Evolutionary conservation across 106 monocot species (phyloP).

Genomic region (Hemerocallis citrina): DNA sequence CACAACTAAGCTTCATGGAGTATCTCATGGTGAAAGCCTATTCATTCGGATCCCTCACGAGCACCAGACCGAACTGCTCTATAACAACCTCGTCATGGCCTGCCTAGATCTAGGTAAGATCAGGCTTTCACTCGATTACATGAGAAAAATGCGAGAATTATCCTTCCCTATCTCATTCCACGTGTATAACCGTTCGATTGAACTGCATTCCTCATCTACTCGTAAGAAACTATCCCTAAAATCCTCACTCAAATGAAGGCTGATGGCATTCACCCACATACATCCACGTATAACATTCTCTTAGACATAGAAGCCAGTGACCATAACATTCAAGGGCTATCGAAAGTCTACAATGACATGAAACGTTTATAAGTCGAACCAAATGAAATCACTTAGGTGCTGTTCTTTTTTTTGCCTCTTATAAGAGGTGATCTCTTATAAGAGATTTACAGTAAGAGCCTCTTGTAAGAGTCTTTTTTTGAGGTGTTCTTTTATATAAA

Average conservation of each 20-base stretch:
- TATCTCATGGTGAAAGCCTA: conserved; percentile 54
- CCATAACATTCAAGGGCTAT: conserved; percentile 61
- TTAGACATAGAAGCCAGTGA: conserved; percentile 73
- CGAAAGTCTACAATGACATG: conserved; percentile 67
- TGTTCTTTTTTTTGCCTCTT: no score
- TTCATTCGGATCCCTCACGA: conserved; percentile 53
- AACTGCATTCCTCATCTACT: conserved; percentile 55
- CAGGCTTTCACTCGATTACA: conserved; percentile 58
- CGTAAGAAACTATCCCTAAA: conserved; percentile 52
- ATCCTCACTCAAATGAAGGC: conserved; percentile 81
- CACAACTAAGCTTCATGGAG: conserved; percentile 68
- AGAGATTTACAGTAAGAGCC: no score
- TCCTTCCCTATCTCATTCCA: conserved; percentile 56
- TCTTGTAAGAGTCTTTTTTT: no score
- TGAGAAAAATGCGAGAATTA: conserved; percentile 81
- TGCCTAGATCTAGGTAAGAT: conserved; percentile 60
- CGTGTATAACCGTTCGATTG: conserved; percentile 66
- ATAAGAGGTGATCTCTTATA: no score
- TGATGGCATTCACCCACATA: conserved; percentile 47
- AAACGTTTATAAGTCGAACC: conserved; percentile 48
- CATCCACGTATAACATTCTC: conserved; percentile 82
- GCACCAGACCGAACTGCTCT: conserved; percentile 69
- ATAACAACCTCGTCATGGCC: conserved; percentile 84
- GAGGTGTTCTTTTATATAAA: no score
- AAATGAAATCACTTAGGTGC: conserved; percentile 79